These are phyloP conservation scores for Neurospora intermedia DNA, from an alignment of 495 filamentous ascomycete genomes.

Conservation along the genomic window DNA sequence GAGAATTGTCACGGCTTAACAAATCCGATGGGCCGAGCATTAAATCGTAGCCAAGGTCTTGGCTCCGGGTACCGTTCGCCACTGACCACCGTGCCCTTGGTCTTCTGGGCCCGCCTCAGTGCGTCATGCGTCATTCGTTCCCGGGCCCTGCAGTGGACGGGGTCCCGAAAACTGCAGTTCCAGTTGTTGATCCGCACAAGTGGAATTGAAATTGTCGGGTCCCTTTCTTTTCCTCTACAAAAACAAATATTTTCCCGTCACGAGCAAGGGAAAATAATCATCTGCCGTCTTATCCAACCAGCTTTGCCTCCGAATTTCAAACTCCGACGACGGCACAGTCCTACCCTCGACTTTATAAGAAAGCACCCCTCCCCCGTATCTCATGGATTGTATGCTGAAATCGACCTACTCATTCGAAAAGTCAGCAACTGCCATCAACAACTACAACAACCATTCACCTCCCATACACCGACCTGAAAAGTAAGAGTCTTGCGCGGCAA, in stretches of 20 bases:
- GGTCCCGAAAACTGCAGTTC: not conserved
- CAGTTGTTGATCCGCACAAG: not conserved
- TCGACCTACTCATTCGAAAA: not conserved
- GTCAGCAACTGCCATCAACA: not conserved
- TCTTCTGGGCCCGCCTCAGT: not conserved
- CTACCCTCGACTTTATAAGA: not conserved
- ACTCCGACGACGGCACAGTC: not conserved
- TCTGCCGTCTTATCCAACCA: not conserved
- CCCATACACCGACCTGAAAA: conserved; percentile 8
- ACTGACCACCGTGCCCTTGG: not conserved
- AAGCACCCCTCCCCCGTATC: not conserved
- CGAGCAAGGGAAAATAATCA: not conserved
- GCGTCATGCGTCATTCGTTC: not conserved
- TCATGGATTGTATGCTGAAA: conserved; percentile 16
- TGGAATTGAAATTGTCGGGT: not conserved
- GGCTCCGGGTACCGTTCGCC: not conserved
- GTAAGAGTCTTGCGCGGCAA: not conserved
- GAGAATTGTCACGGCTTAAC: too few species aligned
- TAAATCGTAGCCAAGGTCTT: not conserved
- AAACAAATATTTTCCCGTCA: not conserved
- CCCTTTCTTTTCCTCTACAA: not conserved
- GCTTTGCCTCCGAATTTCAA: not conserved
- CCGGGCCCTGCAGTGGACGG: not conserved
- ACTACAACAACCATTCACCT: conserved; percentile 9
- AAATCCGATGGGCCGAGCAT: not conserved